Evolutionary conservation across 306 rosid species (phyloP), one percentile per base, ranked within the genome.

Genomic region (Alnus rubra): DNA sequence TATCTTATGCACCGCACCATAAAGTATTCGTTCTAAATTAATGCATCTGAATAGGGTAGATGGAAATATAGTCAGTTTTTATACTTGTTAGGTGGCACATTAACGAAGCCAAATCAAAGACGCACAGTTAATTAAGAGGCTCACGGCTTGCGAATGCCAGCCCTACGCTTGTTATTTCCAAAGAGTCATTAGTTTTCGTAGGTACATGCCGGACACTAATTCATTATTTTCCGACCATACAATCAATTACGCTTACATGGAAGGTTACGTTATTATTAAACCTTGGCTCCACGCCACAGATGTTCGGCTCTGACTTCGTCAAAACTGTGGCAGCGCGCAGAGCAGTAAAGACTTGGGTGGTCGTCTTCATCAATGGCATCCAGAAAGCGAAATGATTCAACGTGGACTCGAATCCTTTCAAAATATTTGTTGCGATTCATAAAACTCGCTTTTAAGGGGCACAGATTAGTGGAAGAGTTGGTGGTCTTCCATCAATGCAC

Each of bases 51-150:
- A 23, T 23, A 0, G 28, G 28, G 28, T 78, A 10, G 79, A 9
- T 78, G 74, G 62, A 28, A 2, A 65, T 23, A 23, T 23, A 23
- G 28, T 23, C 28, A 23, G 28, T 33, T 54, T 12, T 73, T 52
- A 72, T 14, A 12, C 55, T 78, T 51, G 49, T 31, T 59, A 9
- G 83, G 80, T 31, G 60, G 44, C 23, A 6, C n/a, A 37, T 74
- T 69, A 69, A 74, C 69, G 33, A 69, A 62, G 52, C 74, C 35
- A 69, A 18, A 50, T n/a, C 70, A 51, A 44, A 50, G 35, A 14
- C 1, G 44, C 44, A 39, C 6, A 3, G 44, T 39, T 37, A 37
- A 37, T 37, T 37, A 37, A 23, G 28, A 23, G 28, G 28, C 28
- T 23, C 28, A 23, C 28, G 28, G 28, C 39, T 4, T 37, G 39